Evolutionary conservation across 768 basidiomycete genomes (phyloP).

Genomic region (Podaxis mareebaensis): DNA sequence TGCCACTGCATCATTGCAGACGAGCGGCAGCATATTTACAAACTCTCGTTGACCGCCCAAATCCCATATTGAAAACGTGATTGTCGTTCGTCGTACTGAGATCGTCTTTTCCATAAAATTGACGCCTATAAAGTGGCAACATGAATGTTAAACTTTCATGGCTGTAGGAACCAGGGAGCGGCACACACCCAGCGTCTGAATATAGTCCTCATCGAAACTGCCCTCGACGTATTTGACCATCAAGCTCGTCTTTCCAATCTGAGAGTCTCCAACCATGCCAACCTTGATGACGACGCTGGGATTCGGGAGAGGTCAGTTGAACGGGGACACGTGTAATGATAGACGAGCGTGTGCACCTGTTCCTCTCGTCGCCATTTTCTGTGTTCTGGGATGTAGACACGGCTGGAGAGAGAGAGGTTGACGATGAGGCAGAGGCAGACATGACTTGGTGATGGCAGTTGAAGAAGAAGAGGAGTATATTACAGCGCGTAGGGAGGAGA

Average conservation of each 20-base stretch:
- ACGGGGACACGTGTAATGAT: neutral
- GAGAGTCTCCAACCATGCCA: conserved; percentile 99
- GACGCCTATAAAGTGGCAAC: conserved; percentile 56
- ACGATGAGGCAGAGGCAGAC: conserved; percentile 52
- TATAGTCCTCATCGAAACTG: conserved; percentile 98
- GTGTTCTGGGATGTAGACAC: conserved; percentile 54
- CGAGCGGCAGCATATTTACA: conserved; percentile 97
- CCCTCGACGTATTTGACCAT: conserved; percentile 99
- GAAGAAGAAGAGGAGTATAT: conserved; percentile 16
- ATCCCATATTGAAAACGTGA: conserved; percentile 99
- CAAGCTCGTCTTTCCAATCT: conserved; percentile 98
- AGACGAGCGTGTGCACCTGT: conserved; percentile 44
- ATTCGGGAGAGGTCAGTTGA: conserved; percentile 5
- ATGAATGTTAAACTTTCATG: neutral
- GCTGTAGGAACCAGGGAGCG: neutral
- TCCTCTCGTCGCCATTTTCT: conserved; percentile 75
- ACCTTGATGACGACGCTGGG: conserved; percentile 93
- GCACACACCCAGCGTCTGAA: conserved; percentile 91
- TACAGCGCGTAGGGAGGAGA: conserved; percentile 21
- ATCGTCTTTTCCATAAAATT: conserved; percentile 99
- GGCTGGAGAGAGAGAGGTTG: conserved; percentile 45
- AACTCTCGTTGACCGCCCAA: conserved; percentile 97
- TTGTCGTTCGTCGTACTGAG: conserved; percentile 95
- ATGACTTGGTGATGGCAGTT: conserved; percentile 31
- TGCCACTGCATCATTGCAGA: conserved; percentile 99